These are phyloP conservation scores for Sophora flavescens DNA, from an alignment of 306 rosid genomes.

Conservation along the genomic window DNA sequence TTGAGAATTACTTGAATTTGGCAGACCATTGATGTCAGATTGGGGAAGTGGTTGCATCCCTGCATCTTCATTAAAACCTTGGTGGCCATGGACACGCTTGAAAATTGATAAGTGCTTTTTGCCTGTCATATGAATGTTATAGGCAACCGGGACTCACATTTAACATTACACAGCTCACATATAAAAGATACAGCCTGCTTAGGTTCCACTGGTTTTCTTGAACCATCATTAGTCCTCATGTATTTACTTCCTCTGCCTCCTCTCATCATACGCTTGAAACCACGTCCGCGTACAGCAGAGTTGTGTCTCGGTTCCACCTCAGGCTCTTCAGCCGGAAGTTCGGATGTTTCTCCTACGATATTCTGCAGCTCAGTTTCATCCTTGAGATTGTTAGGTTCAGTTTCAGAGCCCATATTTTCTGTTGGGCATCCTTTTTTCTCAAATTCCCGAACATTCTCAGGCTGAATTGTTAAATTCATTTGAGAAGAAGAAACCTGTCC, in stretches of 20 bases:
- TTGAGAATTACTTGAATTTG: conserved; percentile 56
- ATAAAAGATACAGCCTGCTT: conserved; percentile 53
- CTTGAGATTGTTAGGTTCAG: conserved; percentile 49
- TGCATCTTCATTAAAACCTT: conserved; percentile 52
- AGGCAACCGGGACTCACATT: conserved; percentile 80
- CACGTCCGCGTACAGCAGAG: conserved; percentile 59
- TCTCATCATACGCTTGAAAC: conserved; percentile 72
- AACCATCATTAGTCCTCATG: conserved; percentile 62
- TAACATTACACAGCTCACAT: conserved; percentile 84
- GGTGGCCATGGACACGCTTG: conserved; percentile 63
- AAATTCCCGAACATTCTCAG: conserved; percentile 54
- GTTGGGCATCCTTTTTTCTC: conserved; percentile 47
- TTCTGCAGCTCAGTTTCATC: conserved; percentile 56
- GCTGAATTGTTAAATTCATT: conserved; percentile 55
- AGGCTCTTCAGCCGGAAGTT: conserved; percentile 53
- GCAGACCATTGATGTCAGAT: conserved; percentile 50
- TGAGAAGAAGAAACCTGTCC: conserved; percentile 60
- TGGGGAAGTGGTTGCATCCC: conserved; percentile 67
- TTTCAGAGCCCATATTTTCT: conserved; percentile 51
- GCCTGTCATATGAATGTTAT: conserved; percentile 75
- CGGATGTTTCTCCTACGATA: conserved; percentile 50
- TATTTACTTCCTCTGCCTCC: conserved; percentile 66
- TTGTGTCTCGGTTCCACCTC: conserved; percentile 50
- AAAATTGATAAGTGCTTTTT: conserved; percentile 67
- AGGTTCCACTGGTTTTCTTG: conserved; percentile 59